Conservation (phyloP, 306 rosid genomes). For the Acacia crassicarpa region DNA sequence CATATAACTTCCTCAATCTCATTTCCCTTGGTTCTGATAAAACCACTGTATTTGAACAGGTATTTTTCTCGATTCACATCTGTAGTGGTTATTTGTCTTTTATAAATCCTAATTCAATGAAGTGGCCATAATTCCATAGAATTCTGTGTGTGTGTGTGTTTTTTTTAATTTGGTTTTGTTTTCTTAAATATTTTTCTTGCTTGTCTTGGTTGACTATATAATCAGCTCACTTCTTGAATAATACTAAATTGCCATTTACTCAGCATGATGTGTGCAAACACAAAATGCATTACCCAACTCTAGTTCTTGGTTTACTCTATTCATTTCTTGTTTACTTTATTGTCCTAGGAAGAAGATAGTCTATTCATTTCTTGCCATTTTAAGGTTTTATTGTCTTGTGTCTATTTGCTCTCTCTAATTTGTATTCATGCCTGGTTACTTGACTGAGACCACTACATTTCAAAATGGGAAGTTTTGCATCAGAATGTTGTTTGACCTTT, state of each 20-base stretch:
- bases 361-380: neutral
- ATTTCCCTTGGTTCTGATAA: conserved; percentile 55
- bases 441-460: neutral
- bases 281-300: neutral
- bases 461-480: neutral
- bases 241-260: neutral
- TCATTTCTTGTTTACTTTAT: neutral
- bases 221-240: neutral
- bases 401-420: neutral
- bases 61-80: conserved; percentile 33
- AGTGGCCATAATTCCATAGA: conserved; percentile 8
- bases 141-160: neutral
- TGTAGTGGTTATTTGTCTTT: conserved; percentile 1
- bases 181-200: neutral
- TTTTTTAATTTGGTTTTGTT: too few species aligned
- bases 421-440: neutral
- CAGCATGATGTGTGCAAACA: neutral
- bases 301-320: neutral
- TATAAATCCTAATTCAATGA: conserved; percentile 20
- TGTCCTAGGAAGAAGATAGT: neutral
- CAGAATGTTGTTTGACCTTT: conserved; percentile 1
- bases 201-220: neutral
- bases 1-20: conserved; percentile 93
- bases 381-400: conserved; percentile 4
- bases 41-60: conserved; percentile 81